Evolutionary conservation across 2,329 filamentous ascomycete species (phyloP).

Genomic region (Immersiporthe knoxdaviesiana): DNA sequence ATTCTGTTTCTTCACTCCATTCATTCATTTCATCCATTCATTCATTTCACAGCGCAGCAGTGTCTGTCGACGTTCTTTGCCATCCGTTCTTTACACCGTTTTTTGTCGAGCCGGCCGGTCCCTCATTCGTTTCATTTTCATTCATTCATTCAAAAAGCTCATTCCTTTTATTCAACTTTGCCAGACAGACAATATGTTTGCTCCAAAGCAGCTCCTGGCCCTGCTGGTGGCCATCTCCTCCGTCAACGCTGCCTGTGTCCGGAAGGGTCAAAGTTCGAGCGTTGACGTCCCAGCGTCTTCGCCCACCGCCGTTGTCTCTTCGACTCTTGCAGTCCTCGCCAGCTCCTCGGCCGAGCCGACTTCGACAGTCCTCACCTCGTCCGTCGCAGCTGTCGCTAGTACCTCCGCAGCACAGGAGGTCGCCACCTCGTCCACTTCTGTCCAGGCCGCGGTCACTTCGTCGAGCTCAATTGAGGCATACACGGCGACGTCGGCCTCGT

Average conservation of each 20-base stretch:
- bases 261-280: conserved; percentile 6
- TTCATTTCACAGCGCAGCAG: conserved; percentile 11
- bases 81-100: conserved; percentile 8
- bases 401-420: conserved; percentile 7
- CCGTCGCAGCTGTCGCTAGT: neutral
- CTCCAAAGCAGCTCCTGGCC: conserved; percentile 19
- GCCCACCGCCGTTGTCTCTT: conserved; percentile 14
- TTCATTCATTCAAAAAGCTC: neutral
- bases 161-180: neutral
- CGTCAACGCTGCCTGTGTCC: conserved; percentile 26
- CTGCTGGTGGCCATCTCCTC: conserved; percentile 18
- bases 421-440: neutral
- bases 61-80: conserved; percentile 14
- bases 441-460: neutral
- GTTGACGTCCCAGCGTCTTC: neutral
- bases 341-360: neutral
- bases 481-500: conserved; percentile 1
- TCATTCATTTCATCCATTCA: conserved; percentile 13
- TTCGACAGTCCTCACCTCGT: neutral
- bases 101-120: conserved; percentile 6
- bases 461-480: neutral
- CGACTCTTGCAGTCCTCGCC: conserved; percentile 2
- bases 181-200: conserved; percentile 24
- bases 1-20: conserved; percentile 8
- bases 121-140: neutral